Percentiles rank a stretch among this genome's conserved stretches.
Evolutionary conservation across 1,284 basidiomycete genomes (phyloP).

Genomic region (Apiotrichum domesticum): DNA sequence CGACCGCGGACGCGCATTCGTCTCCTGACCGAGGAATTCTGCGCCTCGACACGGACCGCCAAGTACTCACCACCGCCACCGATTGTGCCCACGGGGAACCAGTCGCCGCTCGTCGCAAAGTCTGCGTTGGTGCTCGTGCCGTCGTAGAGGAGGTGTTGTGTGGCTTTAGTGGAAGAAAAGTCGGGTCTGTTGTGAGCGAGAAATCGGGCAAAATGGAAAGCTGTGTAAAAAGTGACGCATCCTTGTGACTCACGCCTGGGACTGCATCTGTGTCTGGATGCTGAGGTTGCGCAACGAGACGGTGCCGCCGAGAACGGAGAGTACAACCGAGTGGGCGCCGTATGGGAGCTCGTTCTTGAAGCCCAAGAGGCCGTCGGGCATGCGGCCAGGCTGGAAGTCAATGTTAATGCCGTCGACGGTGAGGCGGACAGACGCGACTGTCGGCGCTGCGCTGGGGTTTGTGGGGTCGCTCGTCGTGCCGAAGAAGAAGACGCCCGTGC

Average conservation of each 20-base stretch:
- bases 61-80: background rate
- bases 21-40: too few species aligned
- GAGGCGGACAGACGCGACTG: background rate
- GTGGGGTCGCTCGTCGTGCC: background rate
- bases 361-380: background rate
- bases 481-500: constrained; percentile 2
- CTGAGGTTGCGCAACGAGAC: background rate
- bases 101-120: background rate
- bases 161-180: background rate
- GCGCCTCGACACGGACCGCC: background rate
- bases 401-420: background rate
- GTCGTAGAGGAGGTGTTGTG: background rate
- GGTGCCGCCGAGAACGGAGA: background rate
- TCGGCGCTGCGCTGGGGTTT: too few species aligned
- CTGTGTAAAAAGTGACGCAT: too few species aligned
- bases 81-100: background rate
- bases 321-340: background rate
- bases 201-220: background rate
- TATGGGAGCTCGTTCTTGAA: background rate
- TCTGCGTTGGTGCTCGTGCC: background rate
- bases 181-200: background rate
- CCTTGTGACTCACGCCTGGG: constrained; percentile 2
- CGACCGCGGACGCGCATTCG: too few species aligned
- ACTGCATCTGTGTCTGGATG: background rate
- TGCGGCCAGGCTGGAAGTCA: background rate